Base-by-base conservation (phyloP, 1,139 yeast genomes). In the Lodderomyces oxycetoniae region DNA sequence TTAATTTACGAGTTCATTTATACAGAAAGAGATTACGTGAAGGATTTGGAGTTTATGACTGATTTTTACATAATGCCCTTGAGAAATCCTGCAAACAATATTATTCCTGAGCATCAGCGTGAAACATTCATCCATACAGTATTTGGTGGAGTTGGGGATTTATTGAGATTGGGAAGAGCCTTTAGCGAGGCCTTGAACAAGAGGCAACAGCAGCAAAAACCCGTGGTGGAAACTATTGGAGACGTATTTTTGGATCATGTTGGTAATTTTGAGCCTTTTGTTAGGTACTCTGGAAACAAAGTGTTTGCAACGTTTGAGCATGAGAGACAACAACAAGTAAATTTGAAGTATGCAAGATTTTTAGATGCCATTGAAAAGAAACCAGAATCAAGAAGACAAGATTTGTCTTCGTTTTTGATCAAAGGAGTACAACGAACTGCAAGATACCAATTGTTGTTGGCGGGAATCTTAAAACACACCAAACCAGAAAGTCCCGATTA, bases 381-480 rank as follows among this genome's bases (percentile, higher is more conserved):
- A 53, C 91, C 93, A 38, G 97, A 88, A 57, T 82, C 94, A 8
- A 68, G 94, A 40, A 83, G 91, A 56, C 82, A 91, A 46, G 97
- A 93, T 57, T 77, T 91, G 40, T 85, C 91, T 28, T 93, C 97
- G 1, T 93, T 88, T 52, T 69, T 91, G 48, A 87, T 96, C 8
- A 94, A 91, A 52, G 97, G 97, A 35, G 91, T 95, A 3, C 91
- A 96, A 19, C 76, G 98, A 56, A 88, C 96, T 17, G 97, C 97
- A 8, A 71, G 97, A 47, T 91, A 93, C 57, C 96, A 95, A 44
- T 65, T 91, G 38, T 69, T 91, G 39, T 69, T 91, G 20, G 82
- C 79, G 37, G 94, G 94, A 26, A 85, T 93, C 22, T 66, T 86
- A 44, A 91, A 91, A 54, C 76, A 80, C 44, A 87, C 97, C 0